Conservation (phyloP, 2,329 filamentous ascomycete genomes). For the Harringtonia lauricola region DNA sequence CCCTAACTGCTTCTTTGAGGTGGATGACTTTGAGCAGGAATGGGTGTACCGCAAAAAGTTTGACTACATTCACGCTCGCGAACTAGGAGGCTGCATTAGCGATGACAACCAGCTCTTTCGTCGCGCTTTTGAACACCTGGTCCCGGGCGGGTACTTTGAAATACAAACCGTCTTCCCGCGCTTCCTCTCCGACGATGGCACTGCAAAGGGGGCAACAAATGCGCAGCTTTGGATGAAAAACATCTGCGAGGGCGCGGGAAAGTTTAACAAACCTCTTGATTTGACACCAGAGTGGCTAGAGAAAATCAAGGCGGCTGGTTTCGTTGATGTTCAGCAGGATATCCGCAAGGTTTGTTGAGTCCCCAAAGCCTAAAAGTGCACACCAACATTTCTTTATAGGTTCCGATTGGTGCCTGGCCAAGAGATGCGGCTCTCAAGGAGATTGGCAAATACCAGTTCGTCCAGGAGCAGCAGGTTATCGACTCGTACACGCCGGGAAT, state of each 20-base stretch:
- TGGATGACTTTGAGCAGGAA: slow-evolving; percentile 14
- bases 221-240: background rate
- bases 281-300: background rate
- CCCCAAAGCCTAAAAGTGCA: too few relatives aligned
- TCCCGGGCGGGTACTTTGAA: slow-evolving; percentile 13
- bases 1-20: slow-evolving; percentile 10
- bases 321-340: slow-evolving; percentile 34
- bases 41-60: slow-evolving; percentile 13
- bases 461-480: background rate
- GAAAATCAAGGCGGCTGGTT: slow-evolving; percentile 31
- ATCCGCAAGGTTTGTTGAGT: too few relatives aligned
- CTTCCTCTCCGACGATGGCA: slow-evolving; percentile 12
- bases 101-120: slow-evolving; percentile 5
- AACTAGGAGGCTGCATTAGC: slow-evolving; percentile 9
- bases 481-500: slow-evolving; percentile 1
- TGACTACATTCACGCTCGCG: slow-evolving; percentile 13
- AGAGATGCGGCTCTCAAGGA: slow-evolving; percentile 34
- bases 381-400: too few relatives aligned
- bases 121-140: slow-evolving; percentile 6
- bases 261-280: background rate
- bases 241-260: background rate
- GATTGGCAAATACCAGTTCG: background rate
- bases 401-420: slow-evolving; percentile 35
- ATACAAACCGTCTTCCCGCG: slow-evolving; percentile 5
- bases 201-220: background rate